Percentiles rank a stretch among this genome's conserved stretches.
Evolutionary conservation across 306 rosid species (phyloP).

Genomic region (Rosa persica): DNA sequence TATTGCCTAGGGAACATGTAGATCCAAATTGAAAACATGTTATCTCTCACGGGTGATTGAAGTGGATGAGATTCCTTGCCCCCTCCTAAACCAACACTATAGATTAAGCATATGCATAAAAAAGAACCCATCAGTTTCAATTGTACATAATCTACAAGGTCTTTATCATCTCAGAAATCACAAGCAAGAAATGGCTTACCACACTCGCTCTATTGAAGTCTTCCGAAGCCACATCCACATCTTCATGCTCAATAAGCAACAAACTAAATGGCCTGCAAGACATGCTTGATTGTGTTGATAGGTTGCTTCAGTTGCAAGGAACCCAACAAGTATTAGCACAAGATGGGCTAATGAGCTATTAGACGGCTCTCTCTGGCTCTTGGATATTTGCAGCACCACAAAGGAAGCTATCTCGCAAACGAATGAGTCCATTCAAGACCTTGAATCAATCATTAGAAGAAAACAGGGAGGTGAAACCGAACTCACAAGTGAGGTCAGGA

Average conservation of each 20-base stretch:
- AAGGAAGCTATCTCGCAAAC: not conserved
- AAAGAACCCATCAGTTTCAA: not conserved
- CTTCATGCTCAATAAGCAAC: conserved; percentile 23
- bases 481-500: conserved; percentile 9
- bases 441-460: not conserved
- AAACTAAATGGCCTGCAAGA: conserved; percentile 38
- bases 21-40: conserved; percentile 29
- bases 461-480: not conserved
- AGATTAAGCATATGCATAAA: not conserved
- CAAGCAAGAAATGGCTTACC: conserved; percentile 27
- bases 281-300: conserved; percentile 38
- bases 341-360: conserved; percentile 32
- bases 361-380: conserved; percentile 36
- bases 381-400: conserved; percentile 30
- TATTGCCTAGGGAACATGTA: conserved; percentile 15
- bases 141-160: conserved; percentile 5
- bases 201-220: conserved; percentile 35
- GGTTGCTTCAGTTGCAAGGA: conserved; percentile 30
- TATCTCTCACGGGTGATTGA: conserved; percentile 9
- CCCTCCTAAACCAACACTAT: conserved; percentile 6
- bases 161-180: not conserved
- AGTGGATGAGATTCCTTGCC: conserved; percentile 32
- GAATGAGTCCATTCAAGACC: not conserved
- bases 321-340: conserved; percentile 32
- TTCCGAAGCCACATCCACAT: conserved; percentile 24